These are phyloP conservation scores for Apiospora arundinis DNA, from an alignment of 2,329 filamentous ascomycete genomes.

Conservation along the genomic window DNA sequence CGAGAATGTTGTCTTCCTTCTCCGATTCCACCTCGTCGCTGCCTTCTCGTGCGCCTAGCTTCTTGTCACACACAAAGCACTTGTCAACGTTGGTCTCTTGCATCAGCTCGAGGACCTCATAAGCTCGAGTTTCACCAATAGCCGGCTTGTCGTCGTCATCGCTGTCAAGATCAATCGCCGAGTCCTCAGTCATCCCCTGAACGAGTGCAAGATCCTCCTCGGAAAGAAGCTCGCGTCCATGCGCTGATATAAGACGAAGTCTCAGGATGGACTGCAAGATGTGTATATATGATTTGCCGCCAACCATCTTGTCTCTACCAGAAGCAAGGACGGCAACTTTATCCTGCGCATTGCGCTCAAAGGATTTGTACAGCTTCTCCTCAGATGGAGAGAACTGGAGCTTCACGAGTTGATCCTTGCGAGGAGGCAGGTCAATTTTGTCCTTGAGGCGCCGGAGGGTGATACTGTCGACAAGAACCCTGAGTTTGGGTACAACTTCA, in stretches of 20 bases:
- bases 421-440: constrained; percentile 80
- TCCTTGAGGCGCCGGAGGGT: constrained; percentile 92
- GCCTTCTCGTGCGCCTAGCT: constrained; percentile 59
- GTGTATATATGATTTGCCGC: constrained; percentile 89
- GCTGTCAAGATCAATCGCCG: constrained; percentile 88
- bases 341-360: constrained; percentile 80
- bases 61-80: constrained; percentile 74
- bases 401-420: constrained; percentile 73
- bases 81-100: constrained; percentile 78
- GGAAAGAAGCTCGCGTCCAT: constrained; percentile 89
- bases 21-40: constrained; percentile 65
- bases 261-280: constrained; percentile 91
- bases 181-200: constrained; percentile 81
- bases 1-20: constrained; percentile 69
- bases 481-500: constrained; percentile 82
- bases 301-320: constrained; percentile 68
- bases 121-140: constrained; percentile 75
- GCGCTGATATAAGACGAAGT: constrained; percentile 87
- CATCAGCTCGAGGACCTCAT: constrained; percentile 85
- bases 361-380: constrained; percentile 79
- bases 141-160: constrained; percentile 68
- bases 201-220: constrained; percentile 82
- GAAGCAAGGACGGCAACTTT: constrained; percentile 78
- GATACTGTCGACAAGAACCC: constrained; percentile 91
- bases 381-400: constrained; percentile 81